Percentiles rank a stretch among this genome's conserved stretches.
Evolutionary conservation across 1,139 yeast species (phyloP).

Genomic region (Pichia sp.): DNA sequence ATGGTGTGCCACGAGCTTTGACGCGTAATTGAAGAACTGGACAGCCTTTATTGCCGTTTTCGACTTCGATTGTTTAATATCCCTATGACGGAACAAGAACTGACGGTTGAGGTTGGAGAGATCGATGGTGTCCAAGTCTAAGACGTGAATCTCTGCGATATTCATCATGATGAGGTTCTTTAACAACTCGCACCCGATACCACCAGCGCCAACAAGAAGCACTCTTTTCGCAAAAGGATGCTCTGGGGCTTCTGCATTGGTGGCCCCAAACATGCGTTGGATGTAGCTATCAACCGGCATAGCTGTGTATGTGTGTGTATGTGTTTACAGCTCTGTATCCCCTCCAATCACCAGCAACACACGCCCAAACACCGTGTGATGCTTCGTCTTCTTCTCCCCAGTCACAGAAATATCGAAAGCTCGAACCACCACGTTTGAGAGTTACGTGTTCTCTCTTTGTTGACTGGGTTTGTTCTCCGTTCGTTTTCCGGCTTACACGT

Average conservation of each 20-base stretch:
- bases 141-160: conserved; percentile 83
- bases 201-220: conserved; percentile 95
- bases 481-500: no score
- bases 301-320: background rate
- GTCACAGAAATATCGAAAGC: no score
- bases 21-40: conserved; percentile 55
- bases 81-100: conserved; percentile 74
- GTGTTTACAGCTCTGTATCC: background rate
- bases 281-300: conserved; percentile 35
- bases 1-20: conserved; percentile 73
- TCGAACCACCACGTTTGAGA: no score
- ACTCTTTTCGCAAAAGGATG: no score
- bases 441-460: no score
- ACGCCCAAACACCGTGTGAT: background rate
- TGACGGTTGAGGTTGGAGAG: conserved; percentile 86
- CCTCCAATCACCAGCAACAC: background rate
- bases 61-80: conserved; percentile 81
- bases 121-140: conserved; percentile 92
- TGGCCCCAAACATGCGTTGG: conserved; percentile 38
- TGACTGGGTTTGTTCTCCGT: no score
- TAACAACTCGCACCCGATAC: conserved; percentile 95
- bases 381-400: no score
- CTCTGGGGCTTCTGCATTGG: conserved; percentile 34
- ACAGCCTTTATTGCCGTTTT: conserved; percentile 81
- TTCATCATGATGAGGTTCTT: conserved; percentile 81